phyloP scores from a whole-genome alignment of 2,329 filamentous ascomycete species.

The Byssoonygena ceratinophila region DNA sequence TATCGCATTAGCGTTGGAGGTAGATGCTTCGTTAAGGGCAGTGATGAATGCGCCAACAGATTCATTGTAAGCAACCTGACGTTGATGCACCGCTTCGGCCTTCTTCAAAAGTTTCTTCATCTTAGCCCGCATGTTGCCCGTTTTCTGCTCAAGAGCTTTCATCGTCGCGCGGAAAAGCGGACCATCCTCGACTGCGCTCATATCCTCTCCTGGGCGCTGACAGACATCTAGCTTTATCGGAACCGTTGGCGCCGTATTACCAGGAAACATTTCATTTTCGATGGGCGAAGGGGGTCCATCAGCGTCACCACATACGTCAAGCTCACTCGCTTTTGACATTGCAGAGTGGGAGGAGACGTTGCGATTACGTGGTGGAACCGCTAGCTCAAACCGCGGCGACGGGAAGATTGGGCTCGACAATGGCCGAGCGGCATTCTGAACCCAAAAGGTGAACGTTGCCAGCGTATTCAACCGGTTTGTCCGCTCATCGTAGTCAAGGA shows the following conservation, averaged over 20 bases:
- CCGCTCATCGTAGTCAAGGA: slow-evolving; percentile 92
- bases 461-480: slow-evolving; percentile 81
- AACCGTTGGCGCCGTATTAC: slow-evolving; percentile 9
- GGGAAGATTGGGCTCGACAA: slow-evolving; percentile 51
- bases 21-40: slow-evolving; percentile 73
- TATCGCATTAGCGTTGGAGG: slow-evolving; percentile 90
- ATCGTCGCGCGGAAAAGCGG: slow-evolving; percentile 94
- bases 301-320: slow-evolving; percentile 40
- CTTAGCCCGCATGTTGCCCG: slow-evolving; percentile 78
- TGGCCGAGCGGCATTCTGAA: slow-evolving; percentile 49
- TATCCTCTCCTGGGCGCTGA: slow-evolving; percentile 74
- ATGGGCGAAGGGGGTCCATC: slow-evolving; percentile 22
- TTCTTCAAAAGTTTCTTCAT: slow-evolving; percentile 95
- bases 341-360: slow-evolving; percentile 80
- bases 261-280: slow-evolving; percentile 7
- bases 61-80: slow-evolving; percentile 76
- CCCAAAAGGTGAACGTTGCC: slow-evolving; percentile 90
- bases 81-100: slow-evolving; percentile 75
- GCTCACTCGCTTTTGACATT: slow-evolving; percentile 67
- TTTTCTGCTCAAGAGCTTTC: slow-evolving; percentile 93
- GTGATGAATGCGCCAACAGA: slow-evolving; percentile 74
- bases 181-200: slow-evolving; percentile 77
- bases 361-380: slow-evolving; percentile 63
- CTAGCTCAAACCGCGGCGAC: slow-evolving; percentile 57
- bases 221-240: slow-evolving; percentile 78